These are phyloP conservation scores for Colletotrichum sublineola DNA, from an alignment of 2,329 filamentous ascomycete genomes.

Conservation along the genomic window DNA sequence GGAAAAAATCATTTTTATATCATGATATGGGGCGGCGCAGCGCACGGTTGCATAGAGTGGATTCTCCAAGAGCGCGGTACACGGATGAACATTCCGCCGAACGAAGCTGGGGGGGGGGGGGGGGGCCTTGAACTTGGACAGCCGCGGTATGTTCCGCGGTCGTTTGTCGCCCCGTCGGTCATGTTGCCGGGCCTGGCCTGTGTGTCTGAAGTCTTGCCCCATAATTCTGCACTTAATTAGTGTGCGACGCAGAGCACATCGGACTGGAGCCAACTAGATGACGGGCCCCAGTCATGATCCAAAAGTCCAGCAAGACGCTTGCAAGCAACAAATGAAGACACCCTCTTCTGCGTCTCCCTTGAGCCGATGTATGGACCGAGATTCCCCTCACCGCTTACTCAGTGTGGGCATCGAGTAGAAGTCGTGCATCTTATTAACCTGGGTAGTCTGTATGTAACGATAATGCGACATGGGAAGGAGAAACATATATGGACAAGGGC, in stretches of 20 bases:
- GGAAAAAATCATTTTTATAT: conserved; percentile 39
- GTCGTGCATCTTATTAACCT: conserved; percentile 4
- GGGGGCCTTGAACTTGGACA: neutral
- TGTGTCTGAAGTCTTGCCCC: conserved; percentile 20
- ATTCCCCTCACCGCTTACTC: conserved; percentile 1
- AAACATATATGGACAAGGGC: conserved; percentile 25
- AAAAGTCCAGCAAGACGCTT: conserved; percentile 24
- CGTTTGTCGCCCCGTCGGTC: neutral
- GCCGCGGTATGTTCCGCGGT: neutral
- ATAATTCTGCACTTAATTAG: conserved; percentile 37
- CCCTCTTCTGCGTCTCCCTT: conserved; percentile 28
- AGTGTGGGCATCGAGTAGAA: conserved; percentile 12
- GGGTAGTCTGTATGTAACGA: neutral
- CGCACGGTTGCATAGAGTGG: conserved; percentile 27
- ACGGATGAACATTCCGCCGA: conserved; percentile 20
- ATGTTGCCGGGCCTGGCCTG: conserved; percentile 21
- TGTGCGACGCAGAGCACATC: conserved; percentile 31
- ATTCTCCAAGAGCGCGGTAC: neutral
- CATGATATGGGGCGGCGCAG: conserved; percentile 15
- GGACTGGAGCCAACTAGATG: conserved; percentile 38
- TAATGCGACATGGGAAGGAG: conserved; percentile 6
- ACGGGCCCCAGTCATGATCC: conserved; percentile 25
- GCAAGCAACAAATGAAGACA: conserved; percentile 36
- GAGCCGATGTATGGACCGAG: conserved; percentile 14
- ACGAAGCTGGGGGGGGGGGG: neutral